Evolutionary conservation across 2,329 filamentous ascomycete species (phyloP).

Genomic region (Pyrenophora seminiperda): DNA sequence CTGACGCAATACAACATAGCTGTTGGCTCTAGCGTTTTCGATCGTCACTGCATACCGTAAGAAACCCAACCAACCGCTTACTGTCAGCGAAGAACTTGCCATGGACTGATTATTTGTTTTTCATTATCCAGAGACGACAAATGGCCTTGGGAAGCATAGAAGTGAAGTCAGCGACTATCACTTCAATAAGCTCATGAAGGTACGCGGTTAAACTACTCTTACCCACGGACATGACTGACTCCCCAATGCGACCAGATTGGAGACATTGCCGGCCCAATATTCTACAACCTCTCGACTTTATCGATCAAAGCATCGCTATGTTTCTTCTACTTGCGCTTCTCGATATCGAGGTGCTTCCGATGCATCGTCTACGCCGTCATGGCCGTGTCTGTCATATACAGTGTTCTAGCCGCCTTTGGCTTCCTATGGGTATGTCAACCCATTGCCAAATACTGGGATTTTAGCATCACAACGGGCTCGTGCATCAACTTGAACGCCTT

Average conservation of each 20-base stretch:
- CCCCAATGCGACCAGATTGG: conserved; percentile 15
- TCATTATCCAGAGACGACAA: conserved; percentile 21
- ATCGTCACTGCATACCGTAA: conserved; percentile 17
- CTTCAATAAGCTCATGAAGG: conserved; percentile 24
- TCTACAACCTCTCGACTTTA: conserved; percentile 20
- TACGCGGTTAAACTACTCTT: neutral
- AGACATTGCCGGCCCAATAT: conserved; percentile 22
- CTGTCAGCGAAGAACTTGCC: neutral
- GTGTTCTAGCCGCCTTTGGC: conserved; percentile 17
- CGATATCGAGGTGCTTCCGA: conserved; percentile 14
- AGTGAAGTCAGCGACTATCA: conserved; percentile 16
- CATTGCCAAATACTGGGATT: conserved; percentile 25
- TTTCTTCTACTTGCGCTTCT: conserved; percentile 22
- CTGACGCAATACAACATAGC: conserved; percentile 7
- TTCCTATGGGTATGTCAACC: conserved; percentile 25
- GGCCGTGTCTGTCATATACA: conserved; percentile 19
- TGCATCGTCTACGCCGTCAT: conserved; percentile 13
- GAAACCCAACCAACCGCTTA: neutral
- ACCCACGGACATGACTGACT: neutral
- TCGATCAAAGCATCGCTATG: conserved; percentile 22
- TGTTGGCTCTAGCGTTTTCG: conserved; percentile 18
- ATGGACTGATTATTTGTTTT: too few species aligned
- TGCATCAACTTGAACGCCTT: conserved; percentile 20
- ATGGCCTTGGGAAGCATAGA: conserved; percentile 22
- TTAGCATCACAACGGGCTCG: conserved; percentile 14